These are phyloP conservation scores for Thozetella sp. DNA, from an alignment of 495 filamentous ascomycete species.

Conservation along the genomic window DNA sequence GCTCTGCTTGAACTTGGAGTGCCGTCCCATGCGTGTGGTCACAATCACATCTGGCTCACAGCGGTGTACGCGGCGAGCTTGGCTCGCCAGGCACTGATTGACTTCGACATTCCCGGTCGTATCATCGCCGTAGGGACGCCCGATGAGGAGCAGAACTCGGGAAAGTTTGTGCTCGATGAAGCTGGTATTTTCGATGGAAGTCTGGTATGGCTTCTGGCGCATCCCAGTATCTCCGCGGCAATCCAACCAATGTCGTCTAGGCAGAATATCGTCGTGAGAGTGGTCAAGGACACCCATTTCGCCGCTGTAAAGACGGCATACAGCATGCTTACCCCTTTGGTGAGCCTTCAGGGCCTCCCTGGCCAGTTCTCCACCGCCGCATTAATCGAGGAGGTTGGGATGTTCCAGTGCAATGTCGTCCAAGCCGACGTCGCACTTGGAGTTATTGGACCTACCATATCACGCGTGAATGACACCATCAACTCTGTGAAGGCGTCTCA, in stretches of 20 bases:
- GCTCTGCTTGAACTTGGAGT: slow-evolving; percentile 44
- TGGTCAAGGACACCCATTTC: slow-evolving; percentile 12
- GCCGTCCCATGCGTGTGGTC: slow-evolving; percentile 51
- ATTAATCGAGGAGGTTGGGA: slow-evolving; percentile 38
- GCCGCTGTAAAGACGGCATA: slow-evolving; percentile 19
- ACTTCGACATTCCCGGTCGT: slow-evolving; percentile 45
- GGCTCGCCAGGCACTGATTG: slow-evolving; percentile 34
- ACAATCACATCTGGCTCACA: slow-evolving; percentile 48
- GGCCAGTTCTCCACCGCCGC: slow-evolving; percentile 17
- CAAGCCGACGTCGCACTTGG: slow-evolving; percentile 15
- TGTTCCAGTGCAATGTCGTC: slow-evolving; percentile 37
- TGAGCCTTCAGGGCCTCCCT: slow-evolving; percentile 13
- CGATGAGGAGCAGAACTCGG: slow-evolving; percentile 59
- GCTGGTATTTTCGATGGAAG: slow-evolving; percentile 54
- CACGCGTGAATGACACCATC: slow-evolving; percentile 14
- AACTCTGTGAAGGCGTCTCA: slow-evolving; percentile 8
- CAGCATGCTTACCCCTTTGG: slow-evolving; percentile 16
- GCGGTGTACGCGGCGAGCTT: slow-evolving; percentile 43
- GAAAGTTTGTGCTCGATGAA: slow-evolving; percentile 55
- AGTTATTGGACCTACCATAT: slow-evolving; percentile 11
- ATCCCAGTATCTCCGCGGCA: slow-evolving; percentile 21
- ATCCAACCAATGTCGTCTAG: slow-evolving; percentile 24
- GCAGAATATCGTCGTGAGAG: slow-evolving; percentile 15
- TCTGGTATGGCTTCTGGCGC: slow-evolving; percentile 58
- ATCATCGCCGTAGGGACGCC: slow-evolving; percentile 56